Percentiles rank a stretch among this genome's conserved stretches.
Conservation (phyloP, 192 early-diverging fungal species). For the Coemansia guatemalensis region DNA sequence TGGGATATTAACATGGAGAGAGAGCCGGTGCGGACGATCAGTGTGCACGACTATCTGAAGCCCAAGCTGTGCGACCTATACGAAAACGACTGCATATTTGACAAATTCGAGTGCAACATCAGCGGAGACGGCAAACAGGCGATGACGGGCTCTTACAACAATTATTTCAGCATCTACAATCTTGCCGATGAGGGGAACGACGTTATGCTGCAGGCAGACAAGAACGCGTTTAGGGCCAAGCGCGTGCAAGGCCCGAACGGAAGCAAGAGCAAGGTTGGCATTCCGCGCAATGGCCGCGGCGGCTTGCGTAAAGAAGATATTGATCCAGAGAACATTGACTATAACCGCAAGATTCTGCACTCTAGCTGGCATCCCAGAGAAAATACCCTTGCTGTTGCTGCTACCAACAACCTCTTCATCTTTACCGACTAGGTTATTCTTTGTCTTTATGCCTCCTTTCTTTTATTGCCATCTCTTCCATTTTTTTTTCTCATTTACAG, state of each 20-base stretch:
- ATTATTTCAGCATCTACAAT: constrained; percentile 98
- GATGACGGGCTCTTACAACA: constrained; percentile 98
- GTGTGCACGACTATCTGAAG: constrained; percentile 93
- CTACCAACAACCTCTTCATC: constrained; percentile 98
- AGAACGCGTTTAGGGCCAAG: constrained; percentile 96
- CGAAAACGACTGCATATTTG: constrained; percentile 99
- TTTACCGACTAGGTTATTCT: constrained; percentile 60
- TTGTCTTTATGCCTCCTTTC: constrained; percentile 11
- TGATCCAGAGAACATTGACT: constrained; percentile 88
- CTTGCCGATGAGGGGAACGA: constrained; percentile 68
- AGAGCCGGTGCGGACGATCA: constrained; percentile 90
- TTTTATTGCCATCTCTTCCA: neutral
- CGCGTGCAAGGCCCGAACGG: constrained; percentile 64
- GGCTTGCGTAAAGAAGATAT: constrained; percentile 68
- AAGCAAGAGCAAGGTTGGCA: constrained; percentile 57
- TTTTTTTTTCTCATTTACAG: constrained; percentile 9
- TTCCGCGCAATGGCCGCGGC: constrained; percentile 57
- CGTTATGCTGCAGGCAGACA: constrained; percentile 94
- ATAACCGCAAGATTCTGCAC: constrained; percentile 96
- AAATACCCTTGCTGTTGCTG: constrained; percentile 96
- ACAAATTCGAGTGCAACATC: constrained; percentile 99
- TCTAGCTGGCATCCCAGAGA: constrained; percentile 99
- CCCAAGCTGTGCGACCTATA: constrained; percentile 98
- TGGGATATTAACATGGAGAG: constrained; percentile 99
- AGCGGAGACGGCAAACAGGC: constrained; percentile 91